These are phyloP conservation scores for Barnettozyma siamensis DNA, from an alignment of 805 yeast genomes.

Conservation along the genomic window DNA sequence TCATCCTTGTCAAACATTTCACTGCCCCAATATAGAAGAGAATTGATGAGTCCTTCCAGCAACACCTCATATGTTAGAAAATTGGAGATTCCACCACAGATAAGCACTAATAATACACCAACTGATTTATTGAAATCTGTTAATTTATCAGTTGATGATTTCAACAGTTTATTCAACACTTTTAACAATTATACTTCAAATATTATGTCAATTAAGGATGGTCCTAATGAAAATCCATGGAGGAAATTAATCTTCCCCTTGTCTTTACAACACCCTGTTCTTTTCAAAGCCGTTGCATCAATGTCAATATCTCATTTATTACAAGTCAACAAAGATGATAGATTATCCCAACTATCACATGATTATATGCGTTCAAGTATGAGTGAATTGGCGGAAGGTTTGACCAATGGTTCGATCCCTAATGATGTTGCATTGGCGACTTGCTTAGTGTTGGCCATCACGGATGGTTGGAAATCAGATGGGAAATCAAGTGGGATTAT, in stretches of 20 bases:
- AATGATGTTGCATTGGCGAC: conserved; percentile 64
- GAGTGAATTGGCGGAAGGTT: conserved; percentile 52
- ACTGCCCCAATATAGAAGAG: conserved; percentile 21
- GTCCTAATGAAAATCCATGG: conserved; percentile 68
- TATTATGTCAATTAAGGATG: conserved; percentile 59
- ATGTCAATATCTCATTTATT: conserved; percentile 54
- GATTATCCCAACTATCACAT: conserved; percentile 2
- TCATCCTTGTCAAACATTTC: conserved; percentile 13
- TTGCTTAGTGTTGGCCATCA: conserved; percentile 55
- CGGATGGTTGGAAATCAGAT: conserved; percentile 66
- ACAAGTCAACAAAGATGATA: conserved; percentile 6
- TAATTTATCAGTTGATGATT: conserved; percentile 8
- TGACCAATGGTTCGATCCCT: conserved; percentile 40
- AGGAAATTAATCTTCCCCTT: conserved; percentile 49
- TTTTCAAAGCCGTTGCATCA: conserved; percentile 58
- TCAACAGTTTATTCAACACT: conserved; percentile 25
- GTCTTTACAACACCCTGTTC: conserved; percentile 47
- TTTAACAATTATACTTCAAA: conserved; percentile 44
- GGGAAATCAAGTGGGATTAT: conserved; percentile 58
- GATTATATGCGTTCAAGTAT: conserved; percentile 25
- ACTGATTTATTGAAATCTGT: not conserved
- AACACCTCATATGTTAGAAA: not conserved
- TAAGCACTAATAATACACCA: not conserved
- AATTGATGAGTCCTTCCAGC: conserved; percentile 14
- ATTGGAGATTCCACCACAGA: not conserved